A percentile compares a stretch with the other conserved stretches of the same genome.
Conservation (phyloP, 1,284 basidiomycete genomes). For the Ustilago cynodontis region DNA sequence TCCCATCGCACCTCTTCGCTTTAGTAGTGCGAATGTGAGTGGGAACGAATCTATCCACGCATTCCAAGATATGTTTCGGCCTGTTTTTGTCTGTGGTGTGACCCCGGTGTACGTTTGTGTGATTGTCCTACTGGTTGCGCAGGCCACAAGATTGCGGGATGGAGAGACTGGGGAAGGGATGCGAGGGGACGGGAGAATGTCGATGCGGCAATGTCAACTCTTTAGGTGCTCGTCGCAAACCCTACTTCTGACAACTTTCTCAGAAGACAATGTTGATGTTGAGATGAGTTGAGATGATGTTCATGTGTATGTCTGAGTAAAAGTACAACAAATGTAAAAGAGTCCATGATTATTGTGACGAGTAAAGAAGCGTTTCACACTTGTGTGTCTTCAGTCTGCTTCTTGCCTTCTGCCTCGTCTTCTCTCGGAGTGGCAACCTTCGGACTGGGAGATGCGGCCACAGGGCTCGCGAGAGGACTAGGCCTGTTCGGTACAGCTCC, state of each 20-base stretch:
- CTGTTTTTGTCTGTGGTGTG: neutral
- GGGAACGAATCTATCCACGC: conserved; percentile 3
- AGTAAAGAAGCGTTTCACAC: neutral
- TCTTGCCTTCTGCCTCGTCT: neutral
- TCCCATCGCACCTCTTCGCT: neutral
- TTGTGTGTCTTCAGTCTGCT: neutral
- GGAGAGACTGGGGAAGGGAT: neutral
- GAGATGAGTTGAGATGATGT: conserved; percentile 7
- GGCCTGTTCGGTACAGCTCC: neutral
- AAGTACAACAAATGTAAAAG: conserved; percentile 11
- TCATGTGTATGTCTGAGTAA: neutral
- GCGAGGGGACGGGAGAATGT: too few species aligned
- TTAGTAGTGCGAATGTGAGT: neutral
- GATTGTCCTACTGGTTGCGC: too few species aligned
- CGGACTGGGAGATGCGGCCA: conserved; percentile 7
- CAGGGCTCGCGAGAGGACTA: conserved; percentile 6
- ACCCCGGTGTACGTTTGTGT: neutral
- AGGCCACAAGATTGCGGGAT: too few species aligned
- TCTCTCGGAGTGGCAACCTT: neutral
- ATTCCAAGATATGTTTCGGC: neutral
- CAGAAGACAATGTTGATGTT: too few species aligned
- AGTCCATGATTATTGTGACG: neutral
- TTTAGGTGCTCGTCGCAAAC: too few species aligned
- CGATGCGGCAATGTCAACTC: too few species aligned
- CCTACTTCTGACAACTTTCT: too few species aligned